These are phyloP conservation scores for Pseudomassariella vexata DNA, from an alignment of 2,329 filamentous ascomycete species.

Conservation along the genomic window DNA sequence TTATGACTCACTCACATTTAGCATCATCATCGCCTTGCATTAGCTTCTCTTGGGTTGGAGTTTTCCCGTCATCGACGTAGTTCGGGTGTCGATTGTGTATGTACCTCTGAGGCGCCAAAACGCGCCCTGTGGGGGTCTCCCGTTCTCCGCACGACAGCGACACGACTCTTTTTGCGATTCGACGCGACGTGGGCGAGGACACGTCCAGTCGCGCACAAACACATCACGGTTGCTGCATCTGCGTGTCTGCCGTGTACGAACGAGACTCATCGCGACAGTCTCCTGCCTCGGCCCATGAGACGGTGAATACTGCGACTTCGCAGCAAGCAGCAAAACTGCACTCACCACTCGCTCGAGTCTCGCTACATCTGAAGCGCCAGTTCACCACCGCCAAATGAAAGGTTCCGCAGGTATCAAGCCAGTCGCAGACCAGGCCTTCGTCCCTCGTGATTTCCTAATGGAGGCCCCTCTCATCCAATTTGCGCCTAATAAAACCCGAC, in stretches of 20 bases:
- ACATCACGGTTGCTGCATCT: slow-evolving; percentile 2
- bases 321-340: too few species aligned
- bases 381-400: slow-evolving; percentile 10
- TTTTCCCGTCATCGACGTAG: not conserved
- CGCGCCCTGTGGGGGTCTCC: slow-evolving; percentile 1
- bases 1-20: slow-evolving; percentile 24
- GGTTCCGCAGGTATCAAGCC: slow-evolving; percentile 9
- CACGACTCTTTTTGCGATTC: too few species aligned
- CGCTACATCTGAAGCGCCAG: too few species aligned
- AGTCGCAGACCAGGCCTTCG: slow-evolving; percentile 10
- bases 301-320: too few species aligned
- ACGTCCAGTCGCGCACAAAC: slow-evolving; percentile 6
- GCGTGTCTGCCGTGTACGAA: slow-evolving; percentile 4
- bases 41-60: slow-evolving; percentile 9
- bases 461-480: too few species aligned
- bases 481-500: too few species aligned
- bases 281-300: slow-evolving; percentile 3
- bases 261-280: slow-evolving; percentile 4
- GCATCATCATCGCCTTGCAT: slow-evolving; percentile 18
- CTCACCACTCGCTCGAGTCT: too few species aligned
- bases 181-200: not conserved
- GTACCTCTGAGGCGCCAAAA: too few species aligned
- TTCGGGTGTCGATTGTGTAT: too few species aligned
- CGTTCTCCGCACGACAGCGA: too few species aligned
- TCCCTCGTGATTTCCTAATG: too few species aligned